Evolutionary conservation across 2,329 filamentous ascomycete genomes (phyloP), one percentile per base, ranked within the genome.

Genomic region (Pseudogymnoascus sp.): DNA sequence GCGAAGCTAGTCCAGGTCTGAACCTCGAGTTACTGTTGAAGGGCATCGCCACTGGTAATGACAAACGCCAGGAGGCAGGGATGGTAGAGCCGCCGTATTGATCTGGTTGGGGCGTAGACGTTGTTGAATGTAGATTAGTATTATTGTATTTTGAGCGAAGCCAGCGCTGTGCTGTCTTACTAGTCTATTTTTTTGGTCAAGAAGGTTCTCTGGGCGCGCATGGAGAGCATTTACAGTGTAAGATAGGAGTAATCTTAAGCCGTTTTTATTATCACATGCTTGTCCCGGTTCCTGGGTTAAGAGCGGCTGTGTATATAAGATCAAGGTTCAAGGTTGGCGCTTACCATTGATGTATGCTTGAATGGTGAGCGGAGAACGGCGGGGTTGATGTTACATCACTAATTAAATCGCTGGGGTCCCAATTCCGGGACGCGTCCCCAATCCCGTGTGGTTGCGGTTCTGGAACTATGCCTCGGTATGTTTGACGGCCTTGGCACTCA

Each of bases 1-100:
- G 29, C 49, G 49, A 55, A 55, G n/a, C 49, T 29, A 55, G 29
- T 33, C 49, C 49, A 12, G 49, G 49, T 33, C 65, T 72, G 65
- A 71, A 74, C 61, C 66, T 74, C 12, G 71, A 74, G 59, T 70
- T 72, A 10, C 65, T 74, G 63, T 70, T 74, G 1, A 72, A 69
- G 65, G 71, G 72, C 1, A 74, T 74, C 62, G 71, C 72, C 64
- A 74, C 70, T 66, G 72, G 60, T 14, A 38, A 33, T 11, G 60
- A 60, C 21, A 52, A 52, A 35, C 19, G 39, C 43, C 60, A 49
- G 35, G 43, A 55, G 29, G n/a, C n/a, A 33, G 49, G n/a, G 49
- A 55, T 55, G 49, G 16, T 55, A 33, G 49, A 55, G 49, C 49
- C 49, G 11, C 49, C 49, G 26, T 55, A 55, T 55, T 55, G 49